Percentiles rank a stretch among this genome's conserved stretches.
These are phyloP conservation scores for Cyanidium caldarium DNA, from an alignment of 23 red algal species.

Conservation along the genomic window DNA sequence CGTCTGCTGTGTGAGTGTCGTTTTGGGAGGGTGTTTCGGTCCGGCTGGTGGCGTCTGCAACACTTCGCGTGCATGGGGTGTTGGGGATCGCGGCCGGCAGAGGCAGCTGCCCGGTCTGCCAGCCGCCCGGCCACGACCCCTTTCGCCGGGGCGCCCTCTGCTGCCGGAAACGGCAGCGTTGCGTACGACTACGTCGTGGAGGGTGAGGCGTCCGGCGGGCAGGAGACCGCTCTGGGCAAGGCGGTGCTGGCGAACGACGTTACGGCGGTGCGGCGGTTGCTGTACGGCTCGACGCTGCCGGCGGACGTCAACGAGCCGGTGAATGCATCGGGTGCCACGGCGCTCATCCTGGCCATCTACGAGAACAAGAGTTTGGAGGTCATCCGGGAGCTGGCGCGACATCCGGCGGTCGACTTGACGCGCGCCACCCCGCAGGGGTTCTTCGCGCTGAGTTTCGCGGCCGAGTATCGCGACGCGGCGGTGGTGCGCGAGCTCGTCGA, in stretches of 20 bases:
- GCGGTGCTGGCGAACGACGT: background rate
- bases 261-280: background rate
- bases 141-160: too few relatives aligned
- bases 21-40: too few relatives aligned
- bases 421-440: conserved; percentile 3
- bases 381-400: background rate
- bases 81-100: too few relatives aligned
- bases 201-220: too few relatives aligned
- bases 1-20: too few relatives aligned
- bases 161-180: too few relatives aligned
- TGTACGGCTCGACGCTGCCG: background rate
- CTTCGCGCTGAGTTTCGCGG: conserved; percentile 5
- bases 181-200: too few relatives aligned
- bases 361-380: conserved; percentile 1
- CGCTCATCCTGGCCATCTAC: conserved; percentile 5
- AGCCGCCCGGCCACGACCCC: too few relatives aligned
- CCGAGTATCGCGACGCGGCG: background rate
- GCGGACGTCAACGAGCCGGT: background rate
- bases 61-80: too few relatives aligned
- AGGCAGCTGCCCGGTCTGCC: too few relatives aligned
- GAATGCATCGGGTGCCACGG: conserved; percentile 1
- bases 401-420: background rate
- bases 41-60: too few relatives aligned
- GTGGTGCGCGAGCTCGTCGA: background rate
- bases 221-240: background rate